These are phyloP conservation scores for Clavispora asparagi DNA, from an alignment of 805 yeast genomes.

Conservation along the genomic window DNA sequence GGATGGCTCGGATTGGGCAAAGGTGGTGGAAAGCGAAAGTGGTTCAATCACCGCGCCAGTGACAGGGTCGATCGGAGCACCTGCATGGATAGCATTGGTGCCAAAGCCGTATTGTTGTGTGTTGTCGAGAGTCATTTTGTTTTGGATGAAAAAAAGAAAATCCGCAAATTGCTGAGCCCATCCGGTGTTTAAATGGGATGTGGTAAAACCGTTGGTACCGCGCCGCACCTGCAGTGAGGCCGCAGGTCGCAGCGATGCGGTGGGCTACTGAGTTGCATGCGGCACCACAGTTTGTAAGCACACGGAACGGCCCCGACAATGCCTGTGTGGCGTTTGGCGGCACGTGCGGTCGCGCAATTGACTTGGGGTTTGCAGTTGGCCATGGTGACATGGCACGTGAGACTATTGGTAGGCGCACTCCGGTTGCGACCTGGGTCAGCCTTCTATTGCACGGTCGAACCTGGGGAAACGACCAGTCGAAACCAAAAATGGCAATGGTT, in stretches of 20 bases:
- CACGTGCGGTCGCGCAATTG: no score
- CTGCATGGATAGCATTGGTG: slow-evolving; percentile 82
- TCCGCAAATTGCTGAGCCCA: not conserved
- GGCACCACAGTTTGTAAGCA: no score
- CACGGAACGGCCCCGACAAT: no score
- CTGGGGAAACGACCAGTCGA: no score
- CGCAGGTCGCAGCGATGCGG: not conserved
- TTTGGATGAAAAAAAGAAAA: not conserved
- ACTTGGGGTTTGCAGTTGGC: no score
- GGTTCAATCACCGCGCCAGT: slow-evolving; percentile 89
- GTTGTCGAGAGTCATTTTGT: slow-evolving; percentile 36
- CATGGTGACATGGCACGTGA: no score
- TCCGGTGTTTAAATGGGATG: not conserved
- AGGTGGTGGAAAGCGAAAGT: slow-evolving; percentile 78
- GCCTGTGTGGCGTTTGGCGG: no score
- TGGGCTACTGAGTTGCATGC: not conserved
- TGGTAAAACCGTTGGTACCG: not conserved
- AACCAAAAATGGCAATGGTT: no score
- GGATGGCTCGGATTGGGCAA: slow-evolving; percentile 75
- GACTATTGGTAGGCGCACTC: no score
- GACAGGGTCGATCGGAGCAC: slow-evolving; percentile 60
- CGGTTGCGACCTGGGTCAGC: no score
- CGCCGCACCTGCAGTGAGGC: slow-evolving; percentile 1
- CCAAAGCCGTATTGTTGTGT: slow-evolving; percentile 49
- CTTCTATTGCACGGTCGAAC: no score